These are phyloP conservation scores for Cephaloascus albidus DNA, from an alignment of 805 yeast species.

Conservation along the genomic window DNA sequence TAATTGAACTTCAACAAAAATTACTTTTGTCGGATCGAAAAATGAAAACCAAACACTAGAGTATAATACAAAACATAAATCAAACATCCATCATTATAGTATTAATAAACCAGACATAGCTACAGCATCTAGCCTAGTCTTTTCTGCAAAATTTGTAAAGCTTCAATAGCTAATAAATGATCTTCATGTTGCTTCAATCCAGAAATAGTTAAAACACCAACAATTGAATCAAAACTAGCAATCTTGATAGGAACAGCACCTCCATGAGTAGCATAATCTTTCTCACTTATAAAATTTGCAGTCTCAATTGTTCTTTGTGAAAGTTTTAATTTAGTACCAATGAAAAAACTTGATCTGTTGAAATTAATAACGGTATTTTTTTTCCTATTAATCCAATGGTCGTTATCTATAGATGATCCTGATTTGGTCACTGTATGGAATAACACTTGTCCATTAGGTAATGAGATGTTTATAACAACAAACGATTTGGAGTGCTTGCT, in stretches of 20 bases:
- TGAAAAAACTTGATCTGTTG: constrained; percentile 35
- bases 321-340: constrained; percentile 31
- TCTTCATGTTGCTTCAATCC: constrained; percentile 50
- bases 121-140: too few species aligned
- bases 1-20: too few species aligned
- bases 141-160: constrained; percentile 10
- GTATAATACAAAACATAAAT: too few species aligned
- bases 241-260: constrained; percentile 45
- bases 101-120: too few species aligned
- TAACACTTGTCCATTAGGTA: constrained; percentile 33
- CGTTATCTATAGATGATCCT: constrained; percentile 39
- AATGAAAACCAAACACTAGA: too few species aligned
- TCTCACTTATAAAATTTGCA: constrained; percentile 26
- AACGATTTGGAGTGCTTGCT: constrained; percentile 17
- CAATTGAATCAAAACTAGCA: constrained; percentile 20
- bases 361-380: constrained; percentile 37
- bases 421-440: constrained; percentile 31
- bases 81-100: too few species aligned
- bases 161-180: constrained; percentile 35
- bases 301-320: constrained; percentile 26
- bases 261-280: constrained; percentile 44
- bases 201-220: constrained; percentile 44
- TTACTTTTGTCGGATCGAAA: too few species aligned
- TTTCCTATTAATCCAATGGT: constrained; percentile 43
- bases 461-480: constrained; percentile 38